Percentiles rank a stretch among this genome's conserved stretches.
These are phyloP conservation scores for Peronospora destructor DNA, from an alignment of 352 stramenopile species.

Conservation along the genomic window DNA sequence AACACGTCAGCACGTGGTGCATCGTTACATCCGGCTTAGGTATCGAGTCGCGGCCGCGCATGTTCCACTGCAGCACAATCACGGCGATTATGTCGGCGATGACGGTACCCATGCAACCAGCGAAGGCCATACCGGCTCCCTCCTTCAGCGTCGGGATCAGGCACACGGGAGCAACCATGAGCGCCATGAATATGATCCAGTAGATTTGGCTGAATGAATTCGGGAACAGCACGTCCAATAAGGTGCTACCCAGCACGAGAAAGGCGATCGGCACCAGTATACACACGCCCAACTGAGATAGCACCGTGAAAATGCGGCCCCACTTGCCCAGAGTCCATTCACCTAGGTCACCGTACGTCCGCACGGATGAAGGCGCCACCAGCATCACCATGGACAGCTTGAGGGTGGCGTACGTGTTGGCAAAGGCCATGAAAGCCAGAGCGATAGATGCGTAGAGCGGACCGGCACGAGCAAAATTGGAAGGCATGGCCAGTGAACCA, in stretches of 20 bases:
- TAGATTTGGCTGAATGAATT: constrained; percentile 27
- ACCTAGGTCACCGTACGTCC: constrained; percentile 43
- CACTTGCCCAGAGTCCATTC: constrained; percentile 39
- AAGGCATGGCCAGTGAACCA: constrained; percentile 47
- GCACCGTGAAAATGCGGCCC: constrained; percentile 27
- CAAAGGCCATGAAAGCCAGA: constrained; percentile 45
- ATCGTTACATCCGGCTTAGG: constrained; percentile 31
- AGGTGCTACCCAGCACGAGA: constrained; percentile 38
- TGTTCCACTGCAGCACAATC: constrained; percentile 28
- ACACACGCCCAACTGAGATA: constrained; percentile 37
- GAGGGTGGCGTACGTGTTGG: constrained; percentile 46
- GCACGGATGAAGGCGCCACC: constrained; percentile 34
- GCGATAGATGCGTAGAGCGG: constrained; percentile 27
- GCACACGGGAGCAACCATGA: constrained; percentile 35
- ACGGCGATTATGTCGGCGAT: constrained; percentile 42
- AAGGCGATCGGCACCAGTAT: constrained; percentile 36
- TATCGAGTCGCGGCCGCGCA: constrained; percentile 27
- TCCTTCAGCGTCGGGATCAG: constrained; percentile 48
- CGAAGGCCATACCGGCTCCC: constrained; percentile 28
- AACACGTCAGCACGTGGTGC: constrained; percentile 35
- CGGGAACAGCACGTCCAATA: constrained; percentile 34
- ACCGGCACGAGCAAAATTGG: constrained; percentile 43
- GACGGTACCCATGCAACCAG: constrained; percentile 40
- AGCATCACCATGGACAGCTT: constrained; percentile 47
- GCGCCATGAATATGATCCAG: constrained; percentile 51